Percentiles rank a stretch among this genome's conserved stretches.
Conservation (phyloP, 2,329 filamentous ascomycete species). For the Exutisphaerella laricina region DNA sequence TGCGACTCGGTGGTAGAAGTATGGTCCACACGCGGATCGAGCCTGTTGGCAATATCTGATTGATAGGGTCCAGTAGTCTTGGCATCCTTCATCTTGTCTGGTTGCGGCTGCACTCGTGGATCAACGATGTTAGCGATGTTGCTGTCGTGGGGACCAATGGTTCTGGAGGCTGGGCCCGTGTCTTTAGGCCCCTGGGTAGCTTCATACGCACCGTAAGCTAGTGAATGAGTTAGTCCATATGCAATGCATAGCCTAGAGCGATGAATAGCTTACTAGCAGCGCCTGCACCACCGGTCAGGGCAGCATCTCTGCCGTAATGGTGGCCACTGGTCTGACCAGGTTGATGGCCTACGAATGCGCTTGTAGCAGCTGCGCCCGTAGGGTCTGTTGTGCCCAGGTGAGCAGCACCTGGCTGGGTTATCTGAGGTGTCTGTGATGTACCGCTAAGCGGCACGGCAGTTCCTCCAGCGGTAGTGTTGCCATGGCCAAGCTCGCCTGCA, state of each 20-base stretch:
- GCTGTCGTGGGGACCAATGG: constrained; percentile 26
- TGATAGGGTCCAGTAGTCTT: constrained; percentile 20
- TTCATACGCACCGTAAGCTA: constrained; percentile 22
- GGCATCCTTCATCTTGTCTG: constrained; percentile 27
- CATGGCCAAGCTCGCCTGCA: too few species aligned
- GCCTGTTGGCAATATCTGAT: constrained; percentile 19
- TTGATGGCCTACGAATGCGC: background rate
- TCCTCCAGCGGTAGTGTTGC: too few species aligned
- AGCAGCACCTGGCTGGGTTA: background rate
- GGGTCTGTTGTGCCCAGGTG: background rate
- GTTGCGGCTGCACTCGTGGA: constrained; percentile 24
- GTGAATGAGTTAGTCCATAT: too few species aligned
- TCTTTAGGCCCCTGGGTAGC: constrained; percentile 14
- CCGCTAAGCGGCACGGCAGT: too few species aligned
- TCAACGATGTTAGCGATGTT: constrained; percentile 25
- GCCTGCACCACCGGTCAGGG: constrained; percentile 30
- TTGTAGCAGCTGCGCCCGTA: background rate
- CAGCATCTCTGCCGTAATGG: constrained; percentile 33
- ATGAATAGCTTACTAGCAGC: constrained; percentile 26
- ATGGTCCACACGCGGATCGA: constrained; percentile 14
- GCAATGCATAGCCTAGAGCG: too few species aligned
- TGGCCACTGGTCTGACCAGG: constrained; percentile 6
- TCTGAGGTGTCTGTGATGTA: too few species aligned
- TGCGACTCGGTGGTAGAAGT: background rate
- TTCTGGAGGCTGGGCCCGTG: constrained; percentile 23